Evolutionary conservation across 164 flowering plant genomes (phyloP), one percentile per base, ranked within the genome.

Genomic region (Macadamia integrifolia): DNA sequence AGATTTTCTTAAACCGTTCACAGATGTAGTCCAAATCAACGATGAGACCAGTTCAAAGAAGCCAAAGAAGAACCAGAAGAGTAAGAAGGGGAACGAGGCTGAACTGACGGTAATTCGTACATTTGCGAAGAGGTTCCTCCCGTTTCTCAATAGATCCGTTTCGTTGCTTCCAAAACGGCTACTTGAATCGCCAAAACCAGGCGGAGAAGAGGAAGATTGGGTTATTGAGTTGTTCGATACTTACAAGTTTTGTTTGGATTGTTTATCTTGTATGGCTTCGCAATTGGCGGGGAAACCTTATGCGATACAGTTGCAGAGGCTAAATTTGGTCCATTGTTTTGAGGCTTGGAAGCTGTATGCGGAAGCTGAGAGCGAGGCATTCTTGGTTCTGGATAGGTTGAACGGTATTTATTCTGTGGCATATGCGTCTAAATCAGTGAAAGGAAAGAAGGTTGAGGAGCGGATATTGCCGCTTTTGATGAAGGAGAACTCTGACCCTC

Each of bases 41-140:
- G 44, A 29, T 58, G 49, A 65, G 46, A 13, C 1, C 44, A 31
- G 65, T 35, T 30, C 57, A 29, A 60, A 43, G 56, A 60, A 32
- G 17, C 43, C 49, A 62, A 71, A 77, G 67, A 63, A 67, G 60
- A 71, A 43, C 44, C 66, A 49, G 23, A 50, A 65, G 28, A 65
- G 58, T 61, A 66, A 65, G 66, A 53, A 66, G 28, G 46, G 55
- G 32, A 49, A 30, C 8, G 60, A 64, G 55, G 5, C 15, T 50
- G 72, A 75, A 42, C 68, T 32, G 58, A 53, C 72, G 18, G 13
- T 55, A 6, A 66, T 83, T 48, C 92, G 94, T 3, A 56, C 90
- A 1, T 89, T 93, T 11, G 97, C 96, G 7, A 93, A 93, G 78
- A 75, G 76, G n/a, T 89, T 77, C 76, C 84, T 88, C 46, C 71